phyloP scores from a whole-genome alignment of 768 basidiomycete genomes.

The Mycena filopes region DNA sequence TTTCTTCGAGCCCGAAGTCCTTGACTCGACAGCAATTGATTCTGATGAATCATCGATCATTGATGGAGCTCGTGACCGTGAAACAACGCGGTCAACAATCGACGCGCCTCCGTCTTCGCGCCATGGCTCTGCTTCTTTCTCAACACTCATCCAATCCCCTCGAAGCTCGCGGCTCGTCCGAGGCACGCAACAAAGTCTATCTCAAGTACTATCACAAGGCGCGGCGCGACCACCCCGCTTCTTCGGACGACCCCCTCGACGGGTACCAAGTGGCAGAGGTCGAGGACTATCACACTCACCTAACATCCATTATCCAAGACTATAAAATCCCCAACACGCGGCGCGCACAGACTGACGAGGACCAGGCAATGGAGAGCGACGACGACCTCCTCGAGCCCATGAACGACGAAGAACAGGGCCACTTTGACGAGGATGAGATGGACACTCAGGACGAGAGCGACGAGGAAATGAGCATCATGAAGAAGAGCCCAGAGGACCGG shows the following conservation, averaged over 20 bases:
- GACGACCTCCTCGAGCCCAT: conserved; percentile 47
- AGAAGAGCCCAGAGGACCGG: conserved; percentile 73
- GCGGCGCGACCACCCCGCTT: conserved; percentile 42
- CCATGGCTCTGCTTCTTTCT: conserved; percentile 51
- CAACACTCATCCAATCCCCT: conserved; percentile 82
- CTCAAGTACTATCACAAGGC: conserved; percentile 47
- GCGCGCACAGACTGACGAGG: conserved; percentile 50
- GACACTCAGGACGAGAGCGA: conserved; percentile 55
- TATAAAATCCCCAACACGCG: conserved; percentile 25
- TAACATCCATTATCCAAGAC: conserved; percentile 55
- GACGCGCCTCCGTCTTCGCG: no score
- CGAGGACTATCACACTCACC: conserved; percentile 61
- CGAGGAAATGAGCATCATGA: conserved; percentile 69
- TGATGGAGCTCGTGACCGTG: conserved; percentile 17
- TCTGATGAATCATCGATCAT: no score
- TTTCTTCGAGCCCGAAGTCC: no score
- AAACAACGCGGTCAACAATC: no score
- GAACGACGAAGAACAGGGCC: conserved; percentile 41
- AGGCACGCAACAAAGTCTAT: conserved; percentile 61
- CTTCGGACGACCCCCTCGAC: conserved; percentile 64
- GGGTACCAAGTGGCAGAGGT: conserved; percentile 52
- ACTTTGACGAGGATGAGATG: conserved; percentile 46
- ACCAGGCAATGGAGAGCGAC: conserved; percentile 63
- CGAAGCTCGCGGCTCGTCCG: conserved; percentile 68
- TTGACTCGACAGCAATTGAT: no score